These are phyloP conservation scores for Russula foetens DNA, from an alignment of 768 basidiomycete species.

Conservation along the genomic window DNA sequence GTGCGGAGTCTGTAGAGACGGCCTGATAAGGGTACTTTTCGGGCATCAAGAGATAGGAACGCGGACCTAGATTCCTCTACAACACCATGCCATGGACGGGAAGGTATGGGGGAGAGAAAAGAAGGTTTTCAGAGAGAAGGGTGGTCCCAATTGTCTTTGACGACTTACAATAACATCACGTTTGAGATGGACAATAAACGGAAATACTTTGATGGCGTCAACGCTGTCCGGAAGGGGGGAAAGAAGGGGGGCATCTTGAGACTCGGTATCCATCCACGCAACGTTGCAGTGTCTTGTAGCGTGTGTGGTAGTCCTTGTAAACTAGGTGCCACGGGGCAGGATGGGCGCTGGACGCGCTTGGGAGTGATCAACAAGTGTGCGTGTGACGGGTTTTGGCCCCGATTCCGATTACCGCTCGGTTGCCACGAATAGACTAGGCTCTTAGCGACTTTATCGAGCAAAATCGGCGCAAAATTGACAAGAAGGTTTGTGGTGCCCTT, in stretches of 20 bases:
- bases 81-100: neutral
- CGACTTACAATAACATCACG: conserved; percentile 57
- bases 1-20: conserved; percentile 41
- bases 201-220: conserved; percentile 65
- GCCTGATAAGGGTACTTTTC: neutral
- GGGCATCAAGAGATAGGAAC: neutral
- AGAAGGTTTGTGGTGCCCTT: neutral
- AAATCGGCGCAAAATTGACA: too few relatives aligned
- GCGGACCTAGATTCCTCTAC: conserved; percentile 27
- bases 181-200: conserved; percentile 67
- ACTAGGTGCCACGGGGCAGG: neutral
- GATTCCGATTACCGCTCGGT: neutral
- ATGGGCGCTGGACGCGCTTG: neutral
- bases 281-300: neutral
- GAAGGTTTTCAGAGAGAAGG: neutral
- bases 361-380: neutral
- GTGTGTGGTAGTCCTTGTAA: conserved; percentile 1
- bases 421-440: neutral
- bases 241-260: conserved; percentile 28
- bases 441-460: neutral
- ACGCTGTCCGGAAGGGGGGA: conserved; percentile 52
- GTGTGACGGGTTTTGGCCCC: neutral
- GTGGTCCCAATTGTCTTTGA: neutral
- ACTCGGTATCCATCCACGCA: conserved; percentile 32
- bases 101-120: neutral